Conservation (phyloP, 1,284 basidiomycete species). For the Mycena citricolor region DNA sequence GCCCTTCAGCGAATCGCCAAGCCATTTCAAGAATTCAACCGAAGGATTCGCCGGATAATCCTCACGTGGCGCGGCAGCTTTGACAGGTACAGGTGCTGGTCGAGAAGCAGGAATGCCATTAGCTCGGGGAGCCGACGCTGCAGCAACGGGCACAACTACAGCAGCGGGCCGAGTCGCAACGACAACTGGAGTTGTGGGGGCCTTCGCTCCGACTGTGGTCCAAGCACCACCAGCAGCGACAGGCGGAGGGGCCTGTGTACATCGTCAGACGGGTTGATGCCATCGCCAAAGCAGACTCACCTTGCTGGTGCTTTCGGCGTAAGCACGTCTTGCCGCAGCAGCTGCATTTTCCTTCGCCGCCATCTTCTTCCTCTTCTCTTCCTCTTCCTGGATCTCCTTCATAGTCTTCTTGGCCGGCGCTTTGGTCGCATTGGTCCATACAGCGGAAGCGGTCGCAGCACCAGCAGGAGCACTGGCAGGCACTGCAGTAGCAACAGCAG, state of each 20-base stretch:
- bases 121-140: slow-evolving; percentile 29
- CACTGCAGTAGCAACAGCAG: slow-evolving; percentile 32
- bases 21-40: slow-evolving; percentile 90
- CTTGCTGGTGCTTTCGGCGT: slow-evolving; percentile 80
- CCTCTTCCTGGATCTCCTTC: slow-evolving; percentile 99
- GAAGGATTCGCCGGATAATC: slow-evolving; percentile 71
- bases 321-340: slow-evolving; percentile 63
- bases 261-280: slow-evolving; percentile 4
- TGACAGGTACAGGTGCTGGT: slow-evolving; percentile 31
- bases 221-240: slow-evolving; percentile 60
- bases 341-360: slow-evolving; percentile 58
- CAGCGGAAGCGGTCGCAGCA: slow-evolving; percentile 39
- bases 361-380: slow-evolving; percentile 79
- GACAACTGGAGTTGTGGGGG: slow-evolving; percentile 42
- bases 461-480: slow-evolving; percentile 6
- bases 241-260: slow-evolving; percentile 30
- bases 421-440: slow-evolving; percentile 68
- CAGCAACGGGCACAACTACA: slow-evolving; percentile 31
- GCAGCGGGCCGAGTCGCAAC: slow-evolving; percentile 37
- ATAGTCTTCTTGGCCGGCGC: slow-evolving; percentile 83
- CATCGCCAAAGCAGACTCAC: slow-evolving; percentile 37
- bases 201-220: slow-evolving; percentile 80
- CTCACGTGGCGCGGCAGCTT: slow-evolving; percentile 48
- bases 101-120: slow-evolving; percentile 40
- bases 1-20: slow-evolving; percentile 85